Evolutionary conservation across 176 grass and related monocot genomes (phyloP).

Genomic region (Secale cereale): DNA sequence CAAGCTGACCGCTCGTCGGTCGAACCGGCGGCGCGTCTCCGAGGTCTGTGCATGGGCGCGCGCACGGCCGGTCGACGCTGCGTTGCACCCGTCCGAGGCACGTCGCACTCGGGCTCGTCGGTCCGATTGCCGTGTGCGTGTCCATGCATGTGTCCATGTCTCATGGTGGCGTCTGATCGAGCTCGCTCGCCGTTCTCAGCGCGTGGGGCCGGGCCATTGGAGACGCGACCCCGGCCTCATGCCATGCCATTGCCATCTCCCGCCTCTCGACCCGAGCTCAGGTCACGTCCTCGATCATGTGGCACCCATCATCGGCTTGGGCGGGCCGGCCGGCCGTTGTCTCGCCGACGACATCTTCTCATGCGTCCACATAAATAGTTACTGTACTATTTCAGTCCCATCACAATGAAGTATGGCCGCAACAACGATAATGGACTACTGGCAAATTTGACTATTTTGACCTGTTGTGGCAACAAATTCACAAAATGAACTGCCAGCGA

Average conservation of each 20-base stretch:
- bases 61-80: not conserved
- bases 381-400: not conserved
- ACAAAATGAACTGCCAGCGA: too few species aligned
- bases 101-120: constrained; percentile 7
- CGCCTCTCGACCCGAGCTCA: not conserved
- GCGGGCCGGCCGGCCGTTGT: not conserved
- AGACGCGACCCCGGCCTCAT: too few species aligned
- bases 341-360: not conserved
- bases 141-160: not conserved
- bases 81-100: not conserved
- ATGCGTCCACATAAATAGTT: too few species aligned
- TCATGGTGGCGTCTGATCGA: not conserved
- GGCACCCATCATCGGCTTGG: not conserved
- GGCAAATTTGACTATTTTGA: too few species aligned
- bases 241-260: too few species aligned
- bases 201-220: too few species aligned
- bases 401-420: not conserved
- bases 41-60: not conserved
- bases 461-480: too few species aligned
- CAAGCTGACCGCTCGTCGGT: not conserved
- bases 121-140: not conserved
- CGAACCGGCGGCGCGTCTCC: not conserved
- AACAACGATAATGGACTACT: not conserved
- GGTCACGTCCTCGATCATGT: not conserved
- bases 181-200: not conserved